Evolutionary conservation across 2,329 filamentous ascomycete genomes (phyloP).

Genomic region (Pseudogymnoascus sp.): DNA sequence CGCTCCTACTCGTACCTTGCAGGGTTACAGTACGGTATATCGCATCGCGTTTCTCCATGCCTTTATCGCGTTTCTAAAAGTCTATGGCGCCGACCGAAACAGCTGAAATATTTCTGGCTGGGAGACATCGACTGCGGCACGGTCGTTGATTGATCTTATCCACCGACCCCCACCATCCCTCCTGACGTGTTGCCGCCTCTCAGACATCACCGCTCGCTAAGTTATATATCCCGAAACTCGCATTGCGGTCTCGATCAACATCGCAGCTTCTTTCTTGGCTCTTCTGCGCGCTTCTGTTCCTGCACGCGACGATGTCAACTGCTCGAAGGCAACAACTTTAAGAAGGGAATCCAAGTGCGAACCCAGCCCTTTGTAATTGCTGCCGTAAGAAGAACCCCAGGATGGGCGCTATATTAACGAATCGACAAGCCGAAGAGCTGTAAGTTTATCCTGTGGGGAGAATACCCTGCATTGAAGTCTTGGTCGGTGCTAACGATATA

Average conservation of each 20-base stretch:
- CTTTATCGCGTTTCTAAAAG: not conserved
- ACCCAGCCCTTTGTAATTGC: not conserved
- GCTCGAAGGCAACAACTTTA: not conserved
- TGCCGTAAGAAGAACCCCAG: not conserved
- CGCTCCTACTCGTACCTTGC: not conserved
- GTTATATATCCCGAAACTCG: conserved; percentile 5
- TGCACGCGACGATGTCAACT: not conserved
- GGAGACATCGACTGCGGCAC: not conserved
- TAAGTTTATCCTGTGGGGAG: not conserved
- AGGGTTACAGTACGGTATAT: conserved; percentile 9
- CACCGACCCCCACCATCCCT: not conserved
- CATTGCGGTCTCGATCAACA: not conserved
- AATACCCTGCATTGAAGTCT: too few relatives aligned
- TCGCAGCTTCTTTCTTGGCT: not conserved
- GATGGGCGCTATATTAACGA: conserved; percentile 3
- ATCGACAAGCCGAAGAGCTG: conserved; percentile 7
- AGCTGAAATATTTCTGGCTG: not conserved
- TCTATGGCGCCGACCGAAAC: not conserved
- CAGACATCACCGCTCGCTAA: conserved; percentile 8
- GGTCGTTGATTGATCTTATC: conserved; percentile 6
- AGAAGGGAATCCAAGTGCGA: conserved; percentile 1
- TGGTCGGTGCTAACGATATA: not conserved
- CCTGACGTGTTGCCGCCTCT: not conserved
- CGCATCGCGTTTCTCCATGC: not conserved
- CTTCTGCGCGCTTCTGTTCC: conserved; percentile 3